These are phyloP conservation scores for Phyllosticta citribraziliensis DNA, from an alignment of 2,329 filamentous ascomycete species.

Conservation along the genomic window DNA sequence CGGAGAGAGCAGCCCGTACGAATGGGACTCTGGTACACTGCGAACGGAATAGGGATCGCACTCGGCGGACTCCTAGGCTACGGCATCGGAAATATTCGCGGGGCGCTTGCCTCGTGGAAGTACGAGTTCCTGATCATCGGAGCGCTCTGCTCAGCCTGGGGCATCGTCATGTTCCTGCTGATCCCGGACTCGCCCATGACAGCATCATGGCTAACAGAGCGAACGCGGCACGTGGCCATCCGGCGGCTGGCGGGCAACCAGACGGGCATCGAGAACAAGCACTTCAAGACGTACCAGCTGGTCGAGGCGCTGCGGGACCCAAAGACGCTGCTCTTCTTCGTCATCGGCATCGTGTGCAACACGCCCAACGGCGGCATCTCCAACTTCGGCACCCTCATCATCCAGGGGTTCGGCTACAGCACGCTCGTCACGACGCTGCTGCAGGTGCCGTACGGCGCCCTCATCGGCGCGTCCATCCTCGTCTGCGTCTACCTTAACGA, in stretches of 20 bases:
- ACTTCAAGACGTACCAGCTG: constrained; percentile 39
- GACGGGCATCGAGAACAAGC: constrained; percentile 43
- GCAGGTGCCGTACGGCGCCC: constrained; percentile 18
- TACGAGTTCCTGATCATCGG: constrained; percentile 58
- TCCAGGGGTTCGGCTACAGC: constrained; percentile 33
- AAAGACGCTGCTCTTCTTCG: constrained; percentile 34
- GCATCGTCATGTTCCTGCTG: constrained; percentile 46
- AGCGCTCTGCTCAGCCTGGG: constrained; percentile 49
- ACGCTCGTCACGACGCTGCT: constrained; percentile 27
- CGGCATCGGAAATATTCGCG: constrained; percentile 51
- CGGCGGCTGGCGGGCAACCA: constrained; percentile 38
- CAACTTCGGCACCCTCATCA: constrained; percentile 28
- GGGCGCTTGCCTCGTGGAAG: constrained; percentile 50
- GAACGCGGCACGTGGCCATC: constrained; percentile 17
- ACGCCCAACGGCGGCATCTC: constrained; percentile 35
- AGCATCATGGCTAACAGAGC: constrained; percentile 15
- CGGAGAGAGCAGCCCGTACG: constrained; percentile 51
- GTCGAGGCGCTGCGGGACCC: constrained; percentile 36
- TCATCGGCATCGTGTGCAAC: constrained; percentile 24
- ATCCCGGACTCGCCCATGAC: constrained; percentile 43
- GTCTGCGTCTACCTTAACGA: constrained; percentile 13
- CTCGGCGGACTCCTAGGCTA: constrained; percentile 49
- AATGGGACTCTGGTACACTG: constrained; percentile 49
- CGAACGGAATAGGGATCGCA: constrained; percentile 50
- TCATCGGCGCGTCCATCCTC: constrained; percentile 18